Conservation (phyloP, 306 rosid species). For the Urtica urens region DNA sequence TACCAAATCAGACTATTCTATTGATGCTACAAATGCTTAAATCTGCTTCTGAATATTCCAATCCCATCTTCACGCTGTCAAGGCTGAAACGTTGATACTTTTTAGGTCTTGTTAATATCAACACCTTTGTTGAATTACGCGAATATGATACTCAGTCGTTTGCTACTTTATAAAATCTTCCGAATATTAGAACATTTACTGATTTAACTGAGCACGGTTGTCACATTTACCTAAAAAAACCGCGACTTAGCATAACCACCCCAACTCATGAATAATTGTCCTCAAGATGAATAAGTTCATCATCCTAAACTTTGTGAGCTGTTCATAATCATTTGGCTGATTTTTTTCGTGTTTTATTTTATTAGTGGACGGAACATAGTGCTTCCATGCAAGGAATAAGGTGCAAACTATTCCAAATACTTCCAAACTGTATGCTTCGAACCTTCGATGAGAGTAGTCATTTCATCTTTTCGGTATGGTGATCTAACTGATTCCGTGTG, state of each 20-base stretch:
- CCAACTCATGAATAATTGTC: too few species aligned
- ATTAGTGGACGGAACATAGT: constrained; percentile 64
- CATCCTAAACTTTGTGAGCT: constrained; percentile 8
- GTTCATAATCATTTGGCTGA: constrained; percentile 16
- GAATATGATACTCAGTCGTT: background rate
- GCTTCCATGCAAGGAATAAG: constrained; percentile 63
- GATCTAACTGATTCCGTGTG: constrained; percentile 3
- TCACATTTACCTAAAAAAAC: too few species aligned
- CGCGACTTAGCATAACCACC: too few species aligned
- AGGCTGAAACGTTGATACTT: constrained; percentile 68
- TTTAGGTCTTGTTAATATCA: constrained; percentile 55
- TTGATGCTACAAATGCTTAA: constrained; percentile 75
- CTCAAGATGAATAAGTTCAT: too few species aligned
- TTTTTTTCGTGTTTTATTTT: constrained; percentile 20
- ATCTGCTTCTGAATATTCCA: constrained; percentile 55
- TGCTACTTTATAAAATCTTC: too few species aligned
- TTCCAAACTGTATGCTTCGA: constrained; percentile 50
- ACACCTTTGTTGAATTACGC: background rate
- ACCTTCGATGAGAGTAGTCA: constrained; percentile 56
- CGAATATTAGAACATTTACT: background rate
- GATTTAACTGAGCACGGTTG: too few species aligned
- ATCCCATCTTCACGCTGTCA: constrained; percentile 66
- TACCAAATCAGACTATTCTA: constrained; percentile 65
- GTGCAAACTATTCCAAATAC: constrained; percentile 29
- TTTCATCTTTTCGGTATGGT: constrained; percentile 66